phyloP scores from a whole-genome alignment of 192 early-diverging fungal species.

The Coemansia sp. region DNA sequence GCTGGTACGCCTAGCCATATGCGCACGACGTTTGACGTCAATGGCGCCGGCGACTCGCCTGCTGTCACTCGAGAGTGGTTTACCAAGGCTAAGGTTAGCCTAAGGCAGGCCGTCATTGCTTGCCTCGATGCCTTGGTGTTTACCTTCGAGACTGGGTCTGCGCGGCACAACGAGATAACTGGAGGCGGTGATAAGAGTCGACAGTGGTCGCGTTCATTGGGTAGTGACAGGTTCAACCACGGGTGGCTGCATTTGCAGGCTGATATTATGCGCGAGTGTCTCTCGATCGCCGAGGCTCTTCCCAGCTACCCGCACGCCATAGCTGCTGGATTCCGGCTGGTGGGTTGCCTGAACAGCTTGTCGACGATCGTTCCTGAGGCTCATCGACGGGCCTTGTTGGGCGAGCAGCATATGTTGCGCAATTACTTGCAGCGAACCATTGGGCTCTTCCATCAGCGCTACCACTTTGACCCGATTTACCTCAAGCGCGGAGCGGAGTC shows the following conservation, averaged over 20 bases:
- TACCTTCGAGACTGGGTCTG: slow-evolving; percentile 10
- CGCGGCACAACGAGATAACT: not conserved
- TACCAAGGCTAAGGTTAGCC: slow-evolving; percentile 10
- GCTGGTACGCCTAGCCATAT: slow-evolving; percentile 1
- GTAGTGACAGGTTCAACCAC: not conserved
- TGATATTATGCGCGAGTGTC: slow-evolving; percentile 44
- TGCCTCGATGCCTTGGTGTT: slow-evolving; percentile 38
- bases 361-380: slow-evolving; percentile 11
- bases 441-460: slow-evolving; percentile 22
- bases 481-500: not conserved
- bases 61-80: slow-evolving; percentile 22
- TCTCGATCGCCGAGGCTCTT: slow-evolving; percentile 43
- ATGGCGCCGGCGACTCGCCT: not conserved
- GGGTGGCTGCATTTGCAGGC: slow-evolving; percentile 41
- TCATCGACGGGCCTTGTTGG: slow-evolving; percentile 22
- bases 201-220: not conserved
- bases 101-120: slow-evolving; percentile 23
- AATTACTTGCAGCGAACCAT: slow-evolving; percentile 33
- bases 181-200: not conserved
- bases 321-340: slow-evolving; percentile 30
- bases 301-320: slow-evolving; percentile 48
- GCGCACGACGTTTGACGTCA: slow-evolving; percentile 11
- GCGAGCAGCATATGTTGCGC: slow-evolving; percentile 45
- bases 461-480: slow-evolving; percentile 15
- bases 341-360: slow-evolving; percentile 33